These are phyloP conservation scores for Epichloe glyceriae DNA, from an alignment of 2,329 filamentous ascomycete genomes.

Conservation along the genomic window DNA sequence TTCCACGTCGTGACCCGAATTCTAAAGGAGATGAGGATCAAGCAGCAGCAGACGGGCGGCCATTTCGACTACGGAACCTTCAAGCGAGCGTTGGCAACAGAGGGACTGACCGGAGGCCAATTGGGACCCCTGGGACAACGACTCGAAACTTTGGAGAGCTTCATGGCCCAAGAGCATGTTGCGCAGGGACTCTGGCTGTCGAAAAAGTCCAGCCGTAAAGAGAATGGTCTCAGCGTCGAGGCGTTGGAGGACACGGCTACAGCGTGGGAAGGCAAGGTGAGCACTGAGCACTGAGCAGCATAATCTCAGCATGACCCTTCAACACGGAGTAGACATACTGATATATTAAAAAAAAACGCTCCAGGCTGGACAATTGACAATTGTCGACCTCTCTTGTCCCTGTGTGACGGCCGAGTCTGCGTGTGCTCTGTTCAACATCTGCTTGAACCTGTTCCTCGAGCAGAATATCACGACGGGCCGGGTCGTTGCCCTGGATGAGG, in stretches of 20 bases:
- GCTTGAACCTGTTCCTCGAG: constrained; percentile 52
- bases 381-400: constrained; percentile 58
- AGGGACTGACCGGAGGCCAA: constrained; percentile 36
- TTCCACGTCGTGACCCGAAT: constrained; percentile 42
- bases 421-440: constrained; percentile 62
- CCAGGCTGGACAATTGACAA: constrained; percentile 22
- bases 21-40: constrained; percentile 39
- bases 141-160: constrained; percentile 39
- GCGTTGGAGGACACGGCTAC: constrained; percentile 3
- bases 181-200: neutral
- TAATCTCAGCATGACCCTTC: neutral
- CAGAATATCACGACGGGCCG: constrained; percentile 32
- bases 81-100: constrained; percentile 16
- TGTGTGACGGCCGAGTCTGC: constrained; percentile 54
- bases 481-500: constrained; percentile 61
- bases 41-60: constrained; percentile 23
- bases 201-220: neutral
- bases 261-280: constrained; percentile 11
- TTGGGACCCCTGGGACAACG: constrained; percentile 32
- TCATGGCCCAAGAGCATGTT: constrained; percentile 25
- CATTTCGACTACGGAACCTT: constrained; percentile 40
- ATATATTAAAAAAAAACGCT: neutral
- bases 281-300: constrained; percentile 1
- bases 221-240: too few relatives aligned
- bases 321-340: neutral